These are phyloP conservation scores for Cucurbitaria berberidis DNA, from an alignment of 2,329 filamentous ascomycete species.

Conservation along the genomic window DNA sequence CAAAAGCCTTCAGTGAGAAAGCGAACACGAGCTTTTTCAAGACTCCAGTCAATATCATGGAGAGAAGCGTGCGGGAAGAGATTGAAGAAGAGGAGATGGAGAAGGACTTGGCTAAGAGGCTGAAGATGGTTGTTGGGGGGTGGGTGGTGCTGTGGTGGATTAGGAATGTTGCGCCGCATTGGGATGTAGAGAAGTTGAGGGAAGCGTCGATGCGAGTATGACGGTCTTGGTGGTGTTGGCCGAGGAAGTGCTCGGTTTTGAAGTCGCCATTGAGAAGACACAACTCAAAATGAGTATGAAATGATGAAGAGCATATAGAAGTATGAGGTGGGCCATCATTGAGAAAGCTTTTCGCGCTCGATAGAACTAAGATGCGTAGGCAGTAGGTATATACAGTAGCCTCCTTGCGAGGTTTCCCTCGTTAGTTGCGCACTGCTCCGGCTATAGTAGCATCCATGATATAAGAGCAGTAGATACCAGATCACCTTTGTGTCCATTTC, in stretches of 20 bases:
- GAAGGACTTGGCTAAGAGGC: neutral
- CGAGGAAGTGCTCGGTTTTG: neutral
- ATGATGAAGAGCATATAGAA: no score
- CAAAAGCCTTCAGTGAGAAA: constrained; percentile 6
- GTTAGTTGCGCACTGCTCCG: no score
- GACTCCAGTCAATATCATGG: neutral
- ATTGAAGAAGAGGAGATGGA: constrained; percentile 7
- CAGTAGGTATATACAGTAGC: no score
- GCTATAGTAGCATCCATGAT: no score
- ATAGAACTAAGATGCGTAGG: no score
- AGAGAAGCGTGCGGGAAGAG: neutral
- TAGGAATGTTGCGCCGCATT: constrained; percentile 1
- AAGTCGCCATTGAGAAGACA: neutral
- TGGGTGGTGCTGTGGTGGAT: constrained; percentile 15
- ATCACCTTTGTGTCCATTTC: no score
- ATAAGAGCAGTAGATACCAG: no score
- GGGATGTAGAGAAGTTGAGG: constrained; percentile 1
- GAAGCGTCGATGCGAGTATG: no score
- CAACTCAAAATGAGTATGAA: no score
- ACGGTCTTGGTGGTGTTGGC: neutral
- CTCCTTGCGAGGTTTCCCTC: no score
- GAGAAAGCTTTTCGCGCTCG: no score
- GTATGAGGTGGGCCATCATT: no score
- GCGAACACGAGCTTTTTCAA: constrained; percentile 15
- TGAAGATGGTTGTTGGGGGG: constrained; percentile 7